A percentile compares a stretch with the other conserved stretches of the same genome.
Evolutionary conservation across 179 eudicot genomes (phyloP).

Genomic region (Carnegiea gigantea): DNA sequence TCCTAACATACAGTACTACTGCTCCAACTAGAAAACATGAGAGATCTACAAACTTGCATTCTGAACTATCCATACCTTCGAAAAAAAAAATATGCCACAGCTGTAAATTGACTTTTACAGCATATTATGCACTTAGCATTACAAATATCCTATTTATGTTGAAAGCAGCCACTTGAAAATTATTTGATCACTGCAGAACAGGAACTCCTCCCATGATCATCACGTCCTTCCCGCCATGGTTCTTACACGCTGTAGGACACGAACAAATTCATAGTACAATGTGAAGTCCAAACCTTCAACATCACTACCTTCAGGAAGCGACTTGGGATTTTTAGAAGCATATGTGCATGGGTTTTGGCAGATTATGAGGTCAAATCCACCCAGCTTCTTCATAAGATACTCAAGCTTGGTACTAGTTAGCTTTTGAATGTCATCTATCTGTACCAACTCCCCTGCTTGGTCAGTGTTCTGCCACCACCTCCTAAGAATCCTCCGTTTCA

Average conservation of each 20-base stretch:
- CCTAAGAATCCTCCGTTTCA: constrained; percentile 53
- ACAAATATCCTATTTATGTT: not conserved
- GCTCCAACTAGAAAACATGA: not conserved
- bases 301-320: constrained; percentile 28
- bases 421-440: constrained; percentile 64
- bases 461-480: constrained; percentile 75
- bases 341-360: constrained; percentile 65
- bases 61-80: not conserved
- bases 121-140: not conserved
- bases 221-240: constrained; percentile 35
- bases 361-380: constrained; percentile 72
- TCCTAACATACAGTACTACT: not conserved
- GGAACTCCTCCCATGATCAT: not conserved
- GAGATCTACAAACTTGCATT: not conserved
- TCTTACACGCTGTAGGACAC: constrained; percentile 76
- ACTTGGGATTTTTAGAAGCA: constrained; percentile 35
- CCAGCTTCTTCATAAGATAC: constrained; percentile 45
- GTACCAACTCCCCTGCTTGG: constrained; percentile 78
- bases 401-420: constrained; percentile 63
- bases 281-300: constrained; percentile 61
- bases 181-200: not conserved
- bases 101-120: not conserved
- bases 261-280: constrained; percentile 76
- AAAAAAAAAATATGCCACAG: not conserved
- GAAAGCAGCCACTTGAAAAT: not conserved